Conservation (phyloP, 164 flowering plant genomes). For the Hamamelis virginiana region DNA sequence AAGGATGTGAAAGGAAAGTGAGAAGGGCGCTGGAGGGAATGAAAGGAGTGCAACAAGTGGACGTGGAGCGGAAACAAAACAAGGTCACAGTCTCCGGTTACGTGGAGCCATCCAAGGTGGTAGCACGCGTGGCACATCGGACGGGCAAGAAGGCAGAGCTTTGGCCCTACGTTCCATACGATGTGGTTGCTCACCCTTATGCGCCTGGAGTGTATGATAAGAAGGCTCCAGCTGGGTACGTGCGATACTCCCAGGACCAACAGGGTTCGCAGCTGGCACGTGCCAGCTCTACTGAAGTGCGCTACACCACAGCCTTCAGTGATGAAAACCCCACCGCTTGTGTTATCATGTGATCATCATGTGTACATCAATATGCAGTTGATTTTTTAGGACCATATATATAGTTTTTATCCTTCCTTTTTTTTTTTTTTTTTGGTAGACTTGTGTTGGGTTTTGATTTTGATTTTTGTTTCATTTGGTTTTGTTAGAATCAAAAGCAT, state of each 20-base stretch:
- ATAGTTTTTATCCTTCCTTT: too few species aligned
- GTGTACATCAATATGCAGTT: too few species aligned
- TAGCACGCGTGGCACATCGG: conserved; percentile 57
- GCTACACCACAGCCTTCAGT: conserved; percentile 83
- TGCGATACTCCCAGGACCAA: conserved; percentile 53
- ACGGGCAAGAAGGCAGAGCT: conserved; percentile 92
- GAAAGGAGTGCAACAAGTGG: conserved; percentile 72
- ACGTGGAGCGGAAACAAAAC: conserved; percentile 59
- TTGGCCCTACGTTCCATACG: conserved; percentile 95
- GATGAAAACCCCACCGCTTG: conserved; percentile 85
- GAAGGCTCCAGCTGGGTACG: conserved; percentile 93
- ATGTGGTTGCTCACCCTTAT: conserved; percentile 78
- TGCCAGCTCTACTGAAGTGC: conserved; percentile 79
- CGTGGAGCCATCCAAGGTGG: conserved; percentile 72
- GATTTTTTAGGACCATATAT: too few species aligned
- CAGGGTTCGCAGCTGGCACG: conserved; percentile 47
- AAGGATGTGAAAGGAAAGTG: conserved; percentile 87
- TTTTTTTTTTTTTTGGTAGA: too few species aligned
- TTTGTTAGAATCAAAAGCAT: too few species aligned
- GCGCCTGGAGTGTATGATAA: conserved; percentile 83
- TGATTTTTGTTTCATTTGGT: too few species aligned
- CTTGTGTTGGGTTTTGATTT: too few species aligned
- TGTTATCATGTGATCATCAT: conserved; percentile 51
- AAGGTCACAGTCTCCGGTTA: conserved; percentile 85
- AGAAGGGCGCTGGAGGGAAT: conserved; percentile 69